A percentile compares a stretch with the other conserved stretches of the same genome.
Evolutionary conservation across 2,329 filamentous ascomycete genomes (phyloP).

Genomic region (Xylaria digitata): DNA sequence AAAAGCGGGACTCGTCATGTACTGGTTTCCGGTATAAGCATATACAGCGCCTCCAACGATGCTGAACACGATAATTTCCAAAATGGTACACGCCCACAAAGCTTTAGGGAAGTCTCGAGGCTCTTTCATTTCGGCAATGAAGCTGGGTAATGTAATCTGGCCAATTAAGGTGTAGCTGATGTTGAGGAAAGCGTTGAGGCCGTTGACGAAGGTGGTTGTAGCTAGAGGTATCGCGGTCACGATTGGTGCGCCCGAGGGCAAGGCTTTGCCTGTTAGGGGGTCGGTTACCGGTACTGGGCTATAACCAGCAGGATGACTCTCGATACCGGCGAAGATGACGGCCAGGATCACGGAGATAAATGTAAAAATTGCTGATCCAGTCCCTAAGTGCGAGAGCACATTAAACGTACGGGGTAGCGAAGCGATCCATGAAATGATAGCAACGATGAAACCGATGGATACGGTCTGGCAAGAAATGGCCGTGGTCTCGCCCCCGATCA

Average conservation of each 20-base stretch:
- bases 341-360: slow-evolving; percentile 89
- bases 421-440: slow-evolving; percentile 78
- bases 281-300: slow-evolving; percentile 55
- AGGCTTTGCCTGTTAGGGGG: slow-evolving; percentile 36
- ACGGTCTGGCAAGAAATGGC: slow-evolving; percentile 78
- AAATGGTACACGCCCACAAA: slow-evolving; percentile 88
- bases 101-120: slow-evolving; percentile 90
- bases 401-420: slow-evolving; percentile 89
- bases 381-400: slow-evolving; percentile 81
- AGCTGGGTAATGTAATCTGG: slow-evolving; percentile 91
- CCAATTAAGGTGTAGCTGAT: slow-evolving; percentile 97
- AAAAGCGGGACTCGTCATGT: slow-evolving; percentile 88
- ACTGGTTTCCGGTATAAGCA: slow-evolving; percentile 88
- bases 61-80: slow-evolving; percentile 87
- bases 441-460: slow-evolving; percentile 78
- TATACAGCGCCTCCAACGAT: slow-evolving; percentile 85
- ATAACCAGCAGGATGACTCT: slow-evolving; percentile 78
- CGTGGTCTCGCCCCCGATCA: slow-evolving; percentile 72
- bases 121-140: slow-evolving; percentile 92
- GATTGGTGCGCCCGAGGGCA: slow-evolving; percentile 68
- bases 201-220: slow-evolving; percentile 82
- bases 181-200: slow-evolving; percentile 90
- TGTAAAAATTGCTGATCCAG: slow-evolving; percentile 84
- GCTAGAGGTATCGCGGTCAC: slow-evolving; percentile 75
- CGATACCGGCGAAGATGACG: slow-evolving; percentile 81